Percentiles rank a stretch among this genome's conserved stretches.
Evolutionary conservation across 192 early-diverging fungal species (phyloP).

Genomic region (Backusella psychrophila): DNA sequence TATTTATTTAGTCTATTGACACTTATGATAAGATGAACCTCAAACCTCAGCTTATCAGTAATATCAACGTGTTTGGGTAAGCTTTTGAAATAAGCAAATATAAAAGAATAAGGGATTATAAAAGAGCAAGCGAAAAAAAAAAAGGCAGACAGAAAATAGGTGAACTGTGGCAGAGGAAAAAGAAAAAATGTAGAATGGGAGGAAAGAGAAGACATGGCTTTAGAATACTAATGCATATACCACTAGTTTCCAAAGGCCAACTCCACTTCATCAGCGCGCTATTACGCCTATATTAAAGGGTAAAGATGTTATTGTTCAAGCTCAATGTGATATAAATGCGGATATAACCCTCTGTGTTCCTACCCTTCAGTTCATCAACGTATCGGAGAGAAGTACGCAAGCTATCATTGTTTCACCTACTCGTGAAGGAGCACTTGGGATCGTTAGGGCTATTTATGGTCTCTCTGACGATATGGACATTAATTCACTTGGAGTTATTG

Average conservation of each 20-base stretch:
- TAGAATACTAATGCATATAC: neutral
- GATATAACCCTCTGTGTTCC: slow-evolving; percentile 99
- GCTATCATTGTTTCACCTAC: slow-evolving; percentile 97
- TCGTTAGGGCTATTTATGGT: slow-evolving; percentile 90
- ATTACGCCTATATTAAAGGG: slow-evolving; percentile 94
- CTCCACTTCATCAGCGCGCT: slow-evolving; percentile 94
- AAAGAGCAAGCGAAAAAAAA: too few relatives aligned
- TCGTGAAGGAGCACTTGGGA: slow-evolving; percentile 95
- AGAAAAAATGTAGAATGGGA: neutral
- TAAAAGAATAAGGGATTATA: too few relatives aligned
- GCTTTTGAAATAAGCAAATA: neutral
- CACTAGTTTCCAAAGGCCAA: slow-evolving; percentile 90
- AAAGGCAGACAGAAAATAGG: too few relatives aligned
- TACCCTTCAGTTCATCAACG: slow-evolving; percentile 91
- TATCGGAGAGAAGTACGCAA: slow-evolving; percentile 74
- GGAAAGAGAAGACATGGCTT: neutral
- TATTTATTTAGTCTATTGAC: slow-evolving; percentile 68
- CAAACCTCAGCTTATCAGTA: slow-evolving; percentile 86
- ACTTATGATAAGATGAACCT: slow-evolving; percentile 97
- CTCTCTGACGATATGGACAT: slow-evolving; percentile 95
- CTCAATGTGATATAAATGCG: slow-evolving; percentile 99
- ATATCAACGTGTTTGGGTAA: slow-evolving; percentile 95
- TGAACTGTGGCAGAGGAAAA: neutral
- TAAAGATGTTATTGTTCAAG: slow-evolving; percentile 99
- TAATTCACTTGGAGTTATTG: slow-evolving; percentile 93